A percentile compares a stretch with the other conserved stretches of the same genome.
Conservation (phyloP, 2,329 filamentous ascomycete species). For the Talaromyces marneffei region DNA sequence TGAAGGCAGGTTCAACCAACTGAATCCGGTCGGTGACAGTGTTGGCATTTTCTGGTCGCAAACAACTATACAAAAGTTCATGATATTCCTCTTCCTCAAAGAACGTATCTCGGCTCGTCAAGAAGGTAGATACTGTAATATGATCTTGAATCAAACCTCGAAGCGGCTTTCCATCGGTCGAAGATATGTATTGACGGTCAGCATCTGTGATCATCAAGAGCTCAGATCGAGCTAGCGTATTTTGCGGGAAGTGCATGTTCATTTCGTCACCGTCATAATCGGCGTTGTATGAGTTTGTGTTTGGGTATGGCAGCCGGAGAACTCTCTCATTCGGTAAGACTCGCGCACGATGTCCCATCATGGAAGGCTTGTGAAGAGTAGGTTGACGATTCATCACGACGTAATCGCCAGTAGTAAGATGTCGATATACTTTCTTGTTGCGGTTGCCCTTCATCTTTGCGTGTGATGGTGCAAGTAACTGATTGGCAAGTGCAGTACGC, state of each 20-base stretch:
- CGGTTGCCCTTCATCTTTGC: slow-evolving; percentile 66
- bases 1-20: slow-evolving; percentile 71
- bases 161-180: slow-evolving; percentile 86
- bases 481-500: slow-evolving; percentile 81
- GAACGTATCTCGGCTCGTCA: slow-evolving; percentile 87
- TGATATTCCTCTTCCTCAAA: slow-evolving; percentile 86
- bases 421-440: slow-evolving; percentile 94
- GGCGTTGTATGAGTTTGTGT: slow-evolving; percentile 98
- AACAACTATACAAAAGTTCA: slow-evolving; percentile 82
- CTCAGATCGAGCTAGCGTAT: slow-evolving; percentile 88
- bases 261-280: slow-evolving; percentile 99
- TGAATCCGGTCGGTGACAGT: slow-evolving; percentile 76
- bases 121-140: slow-evolving; percentile 84
- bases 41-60: slow-evolving; percentile 85
- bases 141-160: slow-evolving; percentile 98
- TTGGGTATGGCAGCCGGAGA: slow-evolving; percentile 98
- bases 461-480: slow-evolving; percentile 78
- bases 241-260: slow-evolving; percentile 99
- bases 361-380: slow-evolving; percentile 95
- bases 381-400: slow-evolving; percentile 99
- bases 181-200: slow-evolving; percentile 93
- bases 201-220: slow-evolving; percentile 91
- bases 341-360: slow-evolving; percentile 93
- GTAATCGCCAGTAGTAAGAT: slow-evolving; percentile 93
- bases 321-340: slow-evolving; percentile 93